Base-by-base conservation (phyloP, 768 basidiomycete genomes). In the Kwoniella dendrophila region DNA sequence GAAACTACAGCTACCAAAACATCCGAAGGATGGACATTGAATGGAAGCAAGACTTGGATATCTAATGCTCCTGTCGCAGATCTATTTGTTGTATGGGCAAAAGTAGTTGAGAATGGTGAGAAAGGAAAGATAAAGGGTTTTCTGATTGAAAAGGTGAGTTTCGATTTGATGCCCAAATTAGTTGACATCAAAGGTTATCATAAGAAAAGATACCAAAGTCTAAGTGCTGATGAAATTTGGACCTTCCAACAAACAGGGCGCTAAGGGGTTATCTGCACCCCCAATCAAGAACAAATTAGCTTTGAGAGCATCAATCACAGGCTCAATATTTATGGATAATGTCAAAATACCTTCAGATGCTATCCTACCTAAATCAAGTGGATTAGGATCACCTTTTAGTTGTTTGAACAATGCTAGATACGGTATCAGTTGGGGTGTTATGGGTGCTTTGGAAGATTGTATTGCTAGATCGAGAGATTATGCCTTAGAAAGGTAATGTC, bases 11-110 rank as follows among this genome's bases (percentile, higher is more conserved):
- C 92, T 11, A 86, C 86, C 64, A 91, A 96, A 77, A 75, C 78
- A 6, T 88, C 88, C 56, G 91, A 92, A 12, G 92, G 92, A 3
- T 97, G 87, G 79, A 80, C 90, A 26, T 74, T 98, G 54, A 89
- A 86, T 66, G 95, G 95, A 53, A 89, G 89, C 79, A 98, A 98
- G 83, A 98, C 92, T 0, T 98, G 95, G 95, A 98, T 98, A 74
- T 86, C 92, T 14, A 96, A 96, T 74, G 86, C 93, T 0, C 92
- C 93, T 8, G 86, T 90, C 56, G 92, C 93, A 87, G 94, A 96
- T 66, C 75, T 98, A 0, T 94, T 96, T 74, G 82, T 98, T 29
- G 82, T 98, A 22, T 98, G 95, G 95, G 95, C 95, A 2, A 86
- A 85, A 33, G 69, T 66, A 18, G 67, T 72, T 3, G 67, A 69